phyloP scores from a whole-genome alignment of 495 filamentous ascomycete genomes.

The Parathielavia appendiculata region DNA sequence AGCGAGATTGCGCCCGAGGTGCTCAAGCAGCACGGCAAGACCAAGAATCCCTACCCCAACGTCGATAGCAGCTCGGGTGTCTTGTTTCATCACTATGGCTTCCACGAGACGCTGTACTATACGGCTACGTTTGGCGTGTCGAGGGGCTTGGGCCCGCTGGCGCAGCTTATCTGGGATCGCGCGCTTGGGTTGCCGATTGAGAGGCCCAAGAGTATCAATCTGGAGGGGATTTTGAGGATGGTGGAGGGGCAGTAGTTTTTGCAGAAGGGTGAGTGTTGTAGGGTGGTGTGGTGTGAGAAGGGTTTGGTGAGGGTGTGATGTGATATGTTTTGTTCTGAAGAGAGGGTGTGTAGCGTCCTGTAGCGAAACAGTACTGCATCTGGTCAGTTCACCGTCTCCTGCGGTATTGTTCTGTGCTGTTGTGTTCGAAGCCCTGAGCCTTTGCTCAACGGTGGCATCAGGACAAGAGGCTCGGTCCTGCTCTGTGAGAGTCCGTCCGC shows the following conservation, averaged over 20 bases:
- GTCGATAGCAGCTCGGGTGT: slow-evolving; percentile 90
- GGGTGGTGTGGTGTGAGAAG: neutral
- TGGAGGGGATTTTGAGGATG: slow-evolving; percentile 69
- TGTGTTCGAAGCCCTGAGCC: too few relatives aligned
- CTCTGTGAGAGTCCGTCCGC: too few relatives aligned
- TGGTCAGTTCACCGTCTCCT: too few relatives aligned
- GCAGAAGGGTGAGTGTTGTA: neutral
- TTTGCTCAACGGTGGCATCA: too few relatives aligned
- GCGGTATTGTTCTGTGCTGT: too few relatives aligned
- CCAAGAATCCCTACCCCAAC: slow-evolving; percentile 97
- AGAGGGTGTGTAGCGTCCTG: too few relatives aligned
- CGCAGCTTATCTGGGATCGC: slow-evolving; percentile 94
- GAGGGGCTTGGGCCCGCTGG: slow-evolving; percentile 82
- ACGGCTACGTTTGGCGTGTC: slow-evolving; percentile 95
- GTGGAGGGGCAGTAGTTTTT: slow-evolving; percentile 35
- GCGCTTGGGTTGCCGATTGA: slow-evolving; percentile 96
- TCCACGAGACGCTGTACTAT: slow-evolving; percentile 95
- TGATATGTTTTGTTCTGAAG: too few relatives aligned
- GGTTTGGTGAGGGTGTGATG: too few relatives aligned
- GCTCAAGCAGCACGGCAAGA: slow-evolving; percentile 91
- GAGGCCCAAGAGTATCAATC: slow-evolving; percentile 93
- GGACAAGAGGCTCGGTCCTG: too few relatives aligned
- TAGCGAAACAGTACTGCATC: too few relatives aligned
- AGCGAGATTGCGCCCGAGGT: slow-evolving; percentile 72
- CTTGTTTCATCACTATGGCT: slow-evolving; percentile 93